A percentile compares a stretch with the other conserved stretches of the same genome.
Evolutionary conservation across 1,139 yeast genomes (phyloP).

Genomic region (Blastobotrys proliferans): DNA sequence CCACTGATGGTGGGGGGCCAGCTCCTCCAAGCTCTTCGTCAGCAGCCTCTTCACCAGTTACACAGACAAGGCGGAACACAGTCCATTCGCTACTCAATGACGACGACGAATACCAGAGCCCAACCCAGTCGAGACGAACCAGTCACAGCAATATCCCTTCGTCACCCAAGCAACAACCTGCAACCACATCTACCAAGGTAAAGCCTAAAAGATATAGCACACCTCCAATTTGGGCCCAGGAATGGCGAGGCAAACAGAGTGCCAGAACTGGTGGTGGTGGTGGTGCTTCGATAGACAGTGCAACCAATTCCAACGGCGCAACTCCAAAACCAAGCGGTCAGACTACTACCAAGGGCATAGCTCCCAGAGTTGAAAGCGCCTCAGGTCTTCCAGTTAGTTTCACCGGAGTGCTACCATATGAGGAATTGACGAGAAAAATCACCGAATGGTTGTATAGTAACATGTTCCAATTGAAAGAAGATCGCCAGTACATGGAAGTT

Average conservation of each 20-base stretch:
- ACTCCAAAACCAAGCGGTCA: constrained; percentile 4
- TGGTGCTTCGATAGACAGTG: not conserved
- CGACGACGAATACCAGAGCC: constrained; percentile 20
- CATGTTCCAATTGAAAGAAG: constrained; percentile 56
- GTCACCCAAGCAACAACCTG: not conserved
- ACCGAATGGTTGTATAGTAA: constrained; percentile 90
- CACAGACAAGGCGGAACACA: constrained; percentile 25
- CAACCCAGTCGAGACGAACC: constrained; percentile 8
- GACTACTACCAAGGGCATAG: not conserved
- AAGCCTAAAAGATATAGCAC: constrained; percentile 62
- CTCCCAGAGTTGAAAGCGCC: not conserved
- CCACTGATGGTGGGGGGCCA: constrained; percentile 7
- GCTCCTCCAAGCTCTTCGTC: constrained; percentile 7
- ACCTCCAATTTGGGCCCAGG: constrained; percentile 84
- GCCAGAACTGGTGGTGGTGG: not conserved
- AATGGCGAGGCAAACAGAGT: constrained; percentile 41
- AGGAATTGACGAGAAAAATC: constrained; percentile 73
- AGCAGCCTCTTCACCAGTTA: constrained; percentile 1
- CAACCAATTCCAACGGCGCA: not conserved
- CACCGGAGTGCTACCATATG: constrained; percentile 73
- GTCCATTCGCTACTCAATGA: constrained; percentile 30
- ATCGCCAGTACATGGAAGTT: constrained; percentile 63
- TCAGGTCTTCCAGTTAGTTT: constrained; percentile 40
- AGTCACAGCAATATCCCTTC: not conserved
- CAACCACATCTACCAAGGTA: constrained; percentile 17